Conservation (phyloP, 148 eudicot genomes). For the Silene latifolia region DNA sequence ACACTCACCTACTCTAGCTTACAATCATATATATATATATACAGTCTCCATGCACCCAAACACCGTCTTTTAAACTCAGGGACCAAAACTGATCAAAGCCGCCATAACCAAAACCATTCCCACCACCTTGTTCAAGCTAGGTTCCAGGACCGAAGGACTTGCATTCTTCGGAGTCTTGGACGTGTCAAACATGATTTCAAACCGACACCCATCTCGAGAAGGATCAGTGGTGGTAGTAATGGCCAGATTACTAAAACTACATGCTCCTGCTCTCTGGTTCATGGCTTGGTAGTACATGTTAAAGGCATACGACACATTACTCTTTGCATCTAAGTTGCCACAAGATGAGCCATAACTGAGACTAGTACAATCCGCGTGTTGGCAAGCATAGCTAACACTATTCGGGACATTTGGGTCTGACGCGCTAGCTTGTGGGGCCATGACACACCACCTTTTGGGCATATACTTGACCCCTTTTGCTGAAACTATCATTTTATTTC, state of each 20-base stretch:
- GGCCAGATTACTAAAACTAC: slow-evolving; percentile 53
- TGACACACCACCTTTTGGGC: slow-evolving; percentile 68
- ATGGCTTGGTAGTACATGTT: slow-evolving; percentile 78
- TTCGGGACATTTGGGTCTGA: slow-evolving; percentile 40
- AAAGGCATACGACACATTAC: slow-evolving; percentile 78
- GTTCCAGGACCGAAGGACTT: slow-evolving; percentile 6
- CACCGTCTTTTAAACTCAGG: slow-evolving; percentile 1
- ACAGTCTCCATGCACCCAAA: background rate
- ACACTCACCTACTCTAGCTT: background rate
- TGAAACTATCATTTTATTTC: slow-evolving; percentile 35
- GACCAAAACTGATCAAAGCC: slow-evolving; percentile 18
- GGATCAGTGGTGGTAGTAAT: slow-evolving; percentile 64
- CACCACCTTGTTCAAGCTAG: slow-evolving; percentile 11
- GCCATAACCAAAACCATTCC: slow-evolving; percentile 17
- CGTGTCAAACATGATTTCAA: slow-evolving; percentile 64
- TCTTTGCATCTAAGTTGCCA: slow-evolving; percentile 49
- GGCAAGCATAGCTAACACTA: slow-evolving; percentile 61
- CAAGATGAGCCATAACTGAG: slow-evolving; percentile 78
- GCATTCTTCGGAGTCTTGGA: slow-evolving; percentile 38
- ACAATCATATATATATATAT: background rate
- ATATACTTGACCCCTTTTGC: slow-evolving; percentile 76
- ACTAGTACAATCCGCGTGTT: slow-evolving; percentile 79
- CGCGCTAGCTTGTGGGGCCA: slow-evolving; percentile 58
- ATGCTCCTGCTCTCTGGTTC: slow-evolving; percentile 63
- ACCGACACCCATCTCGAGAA: slow-evolving; percentile 51